phyloP scores from a whole-genome alignment of 805 yeast species.

The Wickerhamomyces hampshirensis region DNA sequence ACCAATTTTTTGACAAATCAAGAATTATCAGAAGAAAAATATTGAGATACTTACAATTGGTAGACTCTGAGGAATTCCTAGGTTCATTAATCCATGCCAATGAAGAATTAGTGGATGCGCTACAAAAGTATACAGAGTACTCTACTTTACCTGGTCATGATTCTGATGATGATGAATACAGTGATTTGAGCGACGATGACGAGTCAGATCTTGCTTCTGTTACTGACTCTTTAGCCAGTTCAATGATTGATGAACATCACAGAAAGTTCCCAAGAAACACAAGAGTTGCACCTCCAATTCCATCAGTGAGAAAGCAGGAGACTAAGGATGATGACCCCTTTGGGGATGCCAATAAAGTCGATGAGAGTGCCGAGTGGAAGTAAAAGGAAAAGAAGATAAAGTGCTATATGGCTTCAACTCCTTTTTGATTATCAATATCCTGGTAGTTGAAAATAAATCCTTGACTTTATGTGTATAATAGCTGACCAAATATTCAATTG shows the following conservation, averaged over 20 bases:
- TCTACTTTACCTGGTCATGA: constrained; percentile 38
- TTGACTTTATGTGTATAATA: no score
- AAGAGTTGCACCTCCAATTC: constrained; percentile 19
- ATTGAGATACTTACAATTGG: constrained; percentile 75
- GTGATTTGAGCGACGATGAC: constrained; percentile 28
- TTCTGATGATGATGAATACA: constrained; percentile 35
- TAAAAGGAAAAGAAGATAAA: no score
- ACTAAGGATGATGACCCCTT: constrained; percentile 41
- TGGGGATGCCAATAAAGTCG: constrained; percentile 41
- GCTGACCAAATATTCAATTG: no score
- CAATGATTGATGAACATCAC: constrained; percentile 24
- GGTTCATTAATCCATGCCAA: constrained; percentile 89
- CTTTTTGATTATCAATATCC: no score
- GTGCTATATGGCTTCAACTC: no score
- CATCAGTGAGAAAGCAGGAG: constrained; percentile 11
- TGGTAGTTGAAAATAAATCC: no score
- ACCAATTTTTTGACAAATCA: constrained; percentile 69
- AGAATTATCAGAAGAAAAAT: constrained; percentile 72
- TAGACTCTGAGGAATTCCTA: constrained; percentile 77
- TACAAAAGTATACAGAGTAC: constrained; percentile 62
- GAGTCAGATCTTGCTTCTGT: constrained; percentile 27
- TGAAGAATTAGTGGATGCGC: constrained; percentile 76
- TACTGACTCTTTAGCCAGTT: constrained; percentile 24
- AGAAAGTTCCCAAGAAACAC: constrained; percentile 10
- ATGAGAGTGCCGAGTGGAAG: constrained; percentile 22